Evolutionary conservation across 2,329 filamentous ascomycete species (phyloP), one percentile per base, ranked within the genome.

Genomic region (Arthrinium phaeospermum): DNA sequence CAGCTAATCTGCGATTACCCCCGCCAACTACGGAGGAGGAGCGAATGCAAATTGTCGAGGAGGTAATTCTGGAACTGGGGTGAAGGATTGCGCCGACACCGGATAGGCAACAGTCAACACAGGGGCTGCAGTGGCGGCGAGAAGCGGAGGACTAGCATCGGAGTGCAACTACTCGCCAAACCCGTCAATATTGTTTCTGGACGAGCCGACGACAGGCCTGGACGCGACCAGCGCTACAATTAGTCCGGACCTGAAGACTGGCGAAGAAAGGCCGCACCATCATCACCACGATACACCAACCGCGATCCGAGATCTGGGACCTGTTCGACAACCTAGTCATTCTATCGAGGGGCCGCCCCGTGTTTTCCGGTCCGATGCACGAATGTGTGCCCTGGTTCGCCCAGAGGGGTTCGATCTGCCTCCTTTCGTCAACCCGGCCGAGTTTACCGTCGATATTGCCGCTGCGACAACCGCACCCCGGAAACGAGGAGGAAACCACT

Each of bases 81-180:
- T 95, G 53, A 94, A 94, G 79, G 92, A 95, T 75, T 94, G 93
- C 72, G 93, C 93, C 34, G 84, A 94, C 74, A 95, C 93, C 85
- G 91, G 12, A 93, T 95, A 70, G 93, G 93, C 0, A 92, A 91
- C 76, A 89, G 88, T 71, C 87, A 89, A 69, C 91, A 94, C 76
- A 91, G 93, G 67, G 93, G 93, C 0, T 95, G 93, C 77, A 94
- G 92, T 67, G 93, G 93, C 0, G 93, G 93, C 3, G 93, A 95
- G 80, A 95, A 94, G 83, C 86, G 93, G 74, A 85, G 93, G 45
- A 92, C 92, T 0, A 94, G 92, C 74, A 93, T 95, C 68, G 93
- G 92, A 2, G 92, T 95, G 5, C 93, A 95, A 80, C 85, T 95
- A 71, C 84, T 95, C n/a, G 90, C 92, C 5, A 95, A 95, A 95